These are phyloP conservation scores for Tremellales sp. DNA, from an alignment of 1,284 basidiomycete genomes.

Conservation along the genomic window DNA sequence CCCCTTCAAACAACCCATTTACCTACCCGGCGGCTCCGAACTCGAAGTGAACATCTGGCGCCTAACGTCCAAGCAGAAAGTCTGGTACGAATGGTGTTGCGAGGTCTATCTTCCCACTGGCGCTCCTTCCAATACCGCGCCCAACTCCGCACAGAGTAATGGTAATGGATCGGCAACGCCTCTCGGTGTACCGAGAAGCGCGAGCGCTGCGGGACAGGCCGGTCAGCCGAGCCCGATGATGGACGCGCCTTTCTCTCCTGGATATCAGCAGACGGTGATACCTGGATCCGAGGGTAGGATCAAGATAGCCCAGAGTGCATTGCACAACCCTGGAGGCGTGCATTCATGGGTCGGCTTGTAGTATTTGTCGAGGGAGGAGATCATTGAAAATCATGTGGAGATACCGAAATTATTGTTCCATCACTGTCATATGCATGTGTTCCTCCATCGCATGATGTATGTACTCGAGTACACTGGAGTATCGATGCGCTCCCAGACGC, in stretches of 20 bases:
- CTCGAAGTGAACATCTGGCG: constrained; percentile 94
- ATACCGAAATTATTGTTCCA: too few species aligned
- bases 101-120: constrained; percentile 72
- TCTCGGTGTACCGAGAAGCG: constrained; percentile 5
- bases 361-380: not conserved
- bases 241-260: constrained; percentile 48
- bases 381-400: too few species aligned
- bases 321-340: constrained; percentile 85
- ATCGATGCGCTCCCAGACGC: too few species aligned
- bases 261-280: constrained; percentile 41
- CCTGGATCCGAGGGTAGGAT: constrained; percentile 48
- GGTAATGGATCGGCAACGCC: constrained; percentile 17
- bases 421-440: too few species aligned
- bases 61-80: constrained; percentile 66
- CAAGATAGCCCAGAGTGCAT: constrained; percentile 85
- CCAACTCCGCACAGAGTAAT: constrained; percentile 11
- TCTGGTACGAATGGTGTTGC: constrained; percentile 99
- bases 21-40: constrained; percentile 86
- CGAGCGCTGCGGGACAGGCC: constrained; percentile 5
- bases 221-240: constrained; percentile 46
- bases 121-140: constrained; percentile 10
- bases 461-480: too few species aligned
- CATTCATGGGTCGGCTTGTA: constrained; percentile 87
- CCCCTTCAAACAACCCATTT: constrained; percentile 89
- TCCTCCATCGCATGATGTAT: too few species aligned